phyloP scores from a whole-genome alignment of 192 early-diverging fungal species.

The Backusella morwellensis region DNA sequence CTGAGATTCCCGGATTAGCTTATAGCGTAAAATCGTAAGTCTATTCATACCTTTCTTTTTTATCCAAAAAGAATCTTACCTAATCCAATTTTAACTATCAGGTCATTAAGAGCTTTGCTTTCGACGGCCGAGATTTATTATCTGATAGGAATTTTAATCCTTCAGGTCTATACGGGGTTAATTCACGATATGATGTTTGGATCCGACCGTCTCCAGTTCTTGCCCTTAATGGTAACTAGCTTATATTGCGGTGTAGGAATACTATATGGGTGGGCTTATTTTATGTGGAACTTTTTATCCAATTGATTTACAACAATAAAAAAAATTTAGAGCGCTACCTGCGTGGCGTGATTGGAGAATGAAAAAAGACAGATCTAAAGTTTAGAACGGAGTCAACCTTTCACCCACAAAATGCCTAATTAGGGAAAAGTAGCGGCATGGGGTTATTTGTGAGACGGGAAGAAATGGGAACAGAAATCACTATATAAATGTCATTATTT shows the following conservation, averaged over 20 bases:
- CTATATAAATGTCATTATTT: not conserved
- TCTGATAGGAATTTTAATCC: constrained; percentile 38
- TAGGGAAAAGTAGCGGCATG: constrained; percentile 1
- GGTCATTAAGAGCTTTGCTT: constrained; percentile 12
- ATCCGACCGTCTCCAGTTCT: constrained; percentile 59
- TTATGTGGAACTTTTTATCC: constrained; percentile 37
- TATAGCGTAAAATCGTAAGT: constrained; percentile 27
- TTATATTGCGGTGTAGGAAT: constrained; percentile 77
- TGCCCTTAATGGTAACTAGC: constrained; percentile 80
- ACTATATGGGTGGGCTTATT: constrained; percentile 63
- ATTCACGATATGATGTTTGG: constrained; percentile 53
- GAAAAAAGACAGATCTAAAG: not conserved
- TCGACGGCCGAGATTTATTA: constrained; percentile 53
- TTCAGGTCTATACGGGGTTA: constrained; percentile 57
- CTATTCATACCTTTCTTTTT: not conserved
- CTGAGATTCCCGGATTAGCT: constrained; percentile 20
- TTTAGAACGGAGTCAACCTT: not conserved
- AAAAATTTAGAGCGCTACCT: not conserved
- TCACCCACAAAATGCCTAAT: not conserved
- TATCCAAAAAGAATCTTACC: not conserved
- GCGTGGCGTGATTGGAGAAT: not conserved
- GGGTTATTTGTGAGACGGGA: not conserved
- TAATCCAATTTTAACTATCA: constrained; percentile 6
- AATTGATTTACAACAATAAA: not conserved
- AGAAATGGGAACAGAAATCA: not conserved